Base-by-base conservation (phyloP, 345 rosid species). In the Salix koriyanagi region DNA sequence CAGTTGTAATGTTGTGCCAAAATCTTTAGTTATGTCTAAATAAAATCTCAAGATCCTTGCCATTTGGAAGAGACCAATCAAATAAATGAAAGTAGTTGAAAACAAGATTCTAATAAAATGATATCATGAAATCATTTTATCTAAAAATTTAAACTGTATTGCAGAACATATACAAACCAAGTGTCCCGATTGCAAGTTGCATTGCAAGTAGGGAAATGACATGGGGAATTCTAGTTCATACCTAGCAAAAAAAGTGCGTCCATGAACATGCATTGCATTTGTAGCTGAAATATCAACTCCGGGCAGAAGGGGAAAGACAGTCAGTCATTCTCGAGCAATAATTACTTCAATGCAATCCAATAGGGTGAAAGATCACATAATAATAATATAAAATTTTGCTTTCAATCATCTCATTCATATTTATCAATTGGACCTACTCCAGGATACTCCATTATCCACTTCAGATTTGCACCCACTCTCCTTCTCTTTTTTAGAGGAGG, bases 301-400 rank as follows among this genome's bases (percentile, higher is more conserved):
- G 36, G 67, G 72, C 56, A 32, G 23, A 67, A 65, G n/a, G 37
- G 52, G 73, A 23, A 23, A 44, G 74, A 69, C 66, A 76, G 70
- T 11, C 28, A 36, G 67, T 72, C 76, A 65, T 50, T 65, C 67
- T 65, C 72, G 73, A 15, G 42, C 76, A 77, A 71, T 54, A 32
- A 71, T 77, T 25, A 18, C 71, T n/a, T 60, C 36, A 60, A 19
- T 70, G 68, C 39, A 70, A 64, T 48, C 15, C 70, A 66, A 52
- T 72, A 39, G 52, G 81, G 81, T 66, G 72, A 72, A 66, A 67
- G 60, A 72, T 78, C 76, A 34, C 80, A n/a, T 77, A 54, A 52
- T 77, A 54, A 52, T 70, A 44, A 70, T 71, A 9, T 65, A 18
- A 25, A 19, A 72, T 50, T 65, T 19, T 26, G 70, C 72, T 77